Conservation (phyloP, 169 alveolate genomes). For the Cryptosporidium andersoni region DNA sequence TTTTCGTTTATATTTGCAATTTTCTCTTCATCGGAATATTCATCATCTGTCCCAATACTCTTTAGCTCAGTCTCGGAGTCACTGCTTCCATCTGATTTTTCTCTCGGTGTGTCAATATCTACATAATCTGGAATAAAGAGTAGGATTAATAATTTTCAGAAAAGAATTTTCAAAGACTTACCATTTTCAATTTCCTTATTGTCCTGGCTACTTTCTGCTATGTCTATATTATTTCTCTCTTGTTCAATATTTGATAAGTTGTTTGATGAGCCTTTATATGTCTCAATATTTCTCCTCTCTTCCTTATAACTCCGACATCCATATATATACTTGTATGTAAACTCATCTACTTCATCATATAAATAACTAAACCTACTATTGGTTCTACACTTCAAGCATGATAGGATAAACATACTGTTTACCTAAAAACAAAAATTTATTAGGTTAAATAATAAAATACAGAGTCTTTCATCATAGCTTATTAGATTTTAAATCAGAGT, state of each 20-base stretch:
- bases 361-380: slow-evolving; percentile 26
- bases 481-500: slow-evolving; percentile 18
- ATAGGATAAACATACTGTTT: slow-evolving; percentile 52
- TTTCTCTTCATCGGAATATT: slow-evolving; percentile 76
- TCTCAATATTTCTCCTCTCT: slow-evolving; percentile 33
- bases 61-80: not conserved
- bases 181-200: slow-evolving; percentile 57
- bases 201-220: slow-evolving; percentile 34
- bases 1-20: slow-evolving; percentile 65
- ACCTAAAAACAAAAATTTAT: slow-evolving; percentile 36
- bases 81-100: not conserved
- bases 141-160: slow-evolving; percentile 37
- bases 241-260: not conserved
- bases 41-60: slow-evolving; percentile 65
- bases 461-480: slow-evolving; percentile 16
- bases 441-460: not conserved
- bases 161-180: not conserved
- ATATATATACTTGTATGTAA: slow-evolving; percentile 22
- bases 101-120: not conserved
- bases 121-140: not conserved
- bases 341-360: slow-evolving; percentile 56
- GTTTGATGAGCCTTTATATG: slow-evolving; percentile 37
- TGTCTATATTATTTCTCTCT: slow-evolving; percentile 12
- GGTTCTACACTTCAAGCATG: slow-evolving; percentile 18
- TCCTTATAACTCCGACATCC: slow-evolving; percentile 1